Evolutionary conservation across 2,329 filamentous ascomycete genomes (phyloP), one percentile per base, ranked within the genome.

Genomic region (Podosphaera fusca): DNA sequence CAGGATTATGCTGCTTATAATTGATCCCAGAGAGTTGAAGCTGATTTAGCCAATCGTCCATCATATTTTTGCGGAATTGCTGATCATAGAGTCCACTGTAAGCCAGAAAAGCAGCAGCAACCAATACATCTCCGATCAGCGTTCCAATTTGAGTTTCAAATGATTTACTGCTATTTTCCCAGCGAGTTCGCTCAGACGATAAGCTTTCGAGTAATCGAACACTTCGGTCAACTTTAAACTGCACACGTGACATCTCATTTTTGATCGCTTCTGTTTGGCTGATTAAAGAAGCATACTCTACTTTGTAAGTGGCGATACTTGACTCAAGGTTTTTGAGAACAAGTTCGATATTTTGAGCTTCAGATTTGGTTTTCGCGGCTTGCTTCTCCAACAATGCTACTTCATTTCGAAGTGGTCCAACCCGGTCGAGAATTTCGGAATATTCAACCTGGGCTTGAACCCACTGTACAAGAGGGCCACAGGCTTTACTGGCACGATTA

Each of bases 61-160:
- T 81, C 88, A 98, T 95, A 7, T 84, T 82, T 72, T 95, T 95
- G 67, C 92, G 83, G 79, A 95, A 96, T 59, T 92, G 92, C 68
- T 98, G 94, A 68, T 98, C 92, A 68, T 95, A 98, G 55, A 96
- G 82, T 70, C 92, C 92, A 66, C 86, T 87, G 70, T 98, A 98
- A 12, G 94, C 92, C 61, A 98, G 76, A 77, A 96, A 96, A 7
- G 90, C 94, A 4, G 94, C 87, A n/a, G 92, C 92, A 55, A 95
- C 84, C 59, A 98, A 77, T 55, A 95, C 90, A 67, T 98, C 92
- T 60, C 92, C 92, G 42, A 98, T 87, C 56, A 98, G 80, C 2
- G 92, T 98, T 69, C 86, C 85, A 68, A 98, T 96, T 68, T 98
- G 92, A 2, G 89, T 94, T 70, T 96, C 90, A 68, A 98, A 98